Percentiles rank a stretch among this genome's conserved stretches.
Evolutionary conservation across 2,329 filamentous ascomycete genomes (phyloP).

Genomic region (Magnaporthiopsis rhizophila): DNA sequence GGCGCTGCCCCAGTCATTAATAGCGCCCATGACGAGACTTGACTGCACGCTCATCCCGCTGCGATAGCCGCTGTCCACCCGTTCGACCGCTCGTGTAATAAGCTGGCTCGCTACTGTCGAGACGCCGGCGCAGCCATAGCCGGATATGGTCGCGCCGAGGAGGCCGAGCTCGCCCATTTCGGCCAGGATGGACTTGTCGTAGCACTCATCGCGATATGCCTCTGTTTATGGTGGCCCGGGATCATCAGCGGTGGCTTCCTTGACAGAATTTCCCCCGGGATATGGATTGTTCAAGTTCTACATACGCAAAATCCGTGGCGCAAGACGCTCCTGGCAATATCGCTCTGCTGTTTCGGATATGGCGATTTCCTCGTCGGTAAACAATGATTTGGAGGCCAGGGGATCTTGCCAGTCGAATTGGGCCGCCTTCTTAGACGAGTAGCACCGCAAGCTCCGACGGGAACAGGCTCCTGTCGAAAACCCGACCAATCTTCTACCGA

Average conservation of each 20-base stretch:
- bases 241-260: background rate
- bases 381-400: conserved; percentile 61
- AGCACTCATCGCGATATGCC: conserved; percentile 66
- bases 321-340: conserved; percentile 86
- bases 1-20: conserved; percentile 70
- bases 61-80: conserved; percentile 79
- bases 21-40: conserved; percentile 78
- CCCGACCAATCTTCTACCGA: background rate
- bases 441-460: background rate
- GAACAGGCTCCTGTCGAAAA: no score
- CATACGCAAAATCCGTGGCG: conserved; percentile 78
- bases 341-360: conserved; percentile 85
- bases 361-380: conserved; percentile 85
- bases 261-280: background rate
- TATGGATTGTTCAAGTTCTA: background rate
- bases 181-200: conserved; percentile 68
- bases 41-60: conserved; percentile 86
- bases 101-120: conserved; percentile 74
- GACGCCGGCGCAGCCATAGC: conserved; percentile 75
- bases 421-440: conserved; percentile 1
- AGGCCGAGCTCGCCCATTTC: conserved; percentile 84
- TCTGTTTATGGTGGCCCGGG: conserved; percentile 15
- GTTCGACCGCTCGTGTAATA: conserved; percentile 79
- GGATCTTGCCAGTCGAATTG: conserved; percentile 90
- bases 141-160: conserved; percentile 72